A percentile compares a stretch with the other conserved stretches of the same genome.
Evolutionary conservation across 805 yeast species (phyloP).

Genomic region (Priceomyces melissophilus): DNA sequence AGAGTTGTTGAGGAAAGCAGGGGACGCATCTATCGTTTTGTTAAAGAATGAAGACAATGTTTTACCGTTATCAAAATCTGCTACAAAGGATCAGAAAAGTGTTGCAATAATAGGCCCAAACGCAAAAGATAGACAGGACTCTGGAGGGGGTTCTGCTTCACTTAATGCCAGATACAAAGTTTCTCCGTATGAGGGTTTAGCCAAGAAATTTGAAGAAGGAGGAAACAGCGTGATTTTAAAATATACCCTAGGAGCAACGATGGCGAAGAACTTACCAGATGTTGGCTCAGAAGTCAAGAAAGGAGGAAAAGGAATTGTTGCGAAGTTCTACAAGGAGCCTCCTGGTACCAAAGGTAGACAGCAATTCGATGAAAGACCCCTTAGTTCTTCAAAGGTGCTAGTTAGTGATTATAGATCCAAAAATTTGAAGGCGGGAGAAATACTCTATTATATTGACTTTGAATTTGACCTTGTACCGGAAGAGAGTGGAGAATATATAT

Average conservation of each 20-base stretch:
- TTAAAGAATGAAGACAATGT: constrained; percentile 24
- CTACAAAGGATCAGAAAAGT: constrained; percentile 19
- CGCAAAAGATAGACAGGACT: constrained; percentile 24
- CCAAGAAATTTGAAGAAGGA: constrained; percentile 6
- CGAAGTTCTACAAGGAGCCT: constrained; percentile 19
- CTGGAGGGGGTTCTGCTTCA: constrained; percentile 36
- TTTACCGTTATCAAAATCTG: constrained; percentile 20
- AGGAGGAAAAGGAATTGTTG: constrained; percentile 23
- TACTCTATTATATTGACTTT: constrained; percentile 40
- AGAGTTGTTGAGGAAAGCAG: constrained; percentile 17
- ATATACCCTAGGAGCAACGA: constrained; percentile 29
- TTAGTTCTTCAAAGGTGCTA: constrained; percentile 14
- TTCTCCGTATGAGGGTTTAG: constrained; percentile 21
- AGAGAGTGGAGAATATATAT: constrained; percentile 44
- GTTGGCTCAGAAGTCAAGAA: constrained; percentile 19
- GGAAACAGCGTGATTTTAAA: constrained; percentile 13
- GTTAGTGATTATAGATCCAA: constrained; percentile 20
- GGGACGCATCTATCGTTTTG: constrained; percentile 25
- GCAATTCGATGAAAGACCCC: constrained; percentile 16
- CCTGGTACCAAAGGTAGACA: constrained; percentile 1
- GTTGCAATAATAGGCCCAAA: constrained; percentile 33
- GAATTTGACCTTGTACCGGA: constrained; percentile 45
- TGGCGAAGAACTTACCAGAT: constrained; percentile 27
- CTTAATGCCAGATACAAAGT: constrained; percentile 23
- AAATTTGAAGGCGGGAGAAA: constrained; percentile 10